These are phyloP conservation scores for Liriodendron chinense DNA, from an alignment of 164 flowering plant genomes.

Conservation along the genomic window DNA sequence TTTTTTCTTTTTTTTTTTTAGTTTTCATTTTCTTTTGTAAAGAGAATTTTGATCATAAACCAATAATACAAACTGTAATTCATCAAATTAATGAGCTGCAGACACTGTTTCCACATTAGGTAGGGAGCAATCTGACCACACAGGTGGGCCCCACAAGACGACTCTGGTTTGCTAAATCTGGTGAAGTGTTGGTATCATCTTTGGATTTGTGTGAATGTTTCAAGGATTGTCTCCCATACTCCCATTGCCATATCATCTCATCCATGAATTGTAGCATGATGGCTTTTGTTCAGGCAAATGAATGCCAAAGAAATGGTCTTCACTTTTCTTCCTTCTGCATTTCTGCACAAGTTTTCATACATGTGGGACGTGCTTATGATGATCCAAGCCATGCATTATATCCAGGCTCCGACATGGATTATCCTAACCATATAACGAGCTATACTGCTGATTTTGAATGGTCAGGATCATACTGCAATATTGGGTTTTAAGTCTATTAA, in stretches of 20 bases:
- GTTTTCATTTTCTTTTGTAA: background rate
- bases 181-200: background rate
- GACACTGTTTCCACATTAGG: background rate
- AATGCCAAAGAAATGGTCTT: background rate
- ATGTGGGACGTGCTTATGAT: background rate
- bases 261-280: background rate
- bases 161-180: background rate
- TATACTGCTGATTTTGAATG: no score
- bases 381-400: background rate
- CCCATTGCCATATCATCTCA: background rate
- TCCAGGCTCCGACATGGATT: background rate
- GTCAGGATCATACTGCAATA: no score
- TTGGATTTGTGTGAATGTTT: background rate
- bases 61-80: no score
- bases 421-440: background rate
- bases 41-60: no score
- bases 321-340: background rate
- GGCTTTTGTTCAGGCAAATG: background rate
- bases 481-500: no score
- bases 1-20: background rate
- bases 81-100: no score
- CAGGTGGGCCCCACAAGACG: background rate
- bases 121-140: background rate
- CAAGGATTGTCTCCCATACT: background rate
- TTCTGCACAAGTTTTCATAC: background rate